Evolutionary conservation across 2,329 filamentous ascomycete genomes (phyloP).

Genomic region (Cordyceps tenuipes): DNA sequence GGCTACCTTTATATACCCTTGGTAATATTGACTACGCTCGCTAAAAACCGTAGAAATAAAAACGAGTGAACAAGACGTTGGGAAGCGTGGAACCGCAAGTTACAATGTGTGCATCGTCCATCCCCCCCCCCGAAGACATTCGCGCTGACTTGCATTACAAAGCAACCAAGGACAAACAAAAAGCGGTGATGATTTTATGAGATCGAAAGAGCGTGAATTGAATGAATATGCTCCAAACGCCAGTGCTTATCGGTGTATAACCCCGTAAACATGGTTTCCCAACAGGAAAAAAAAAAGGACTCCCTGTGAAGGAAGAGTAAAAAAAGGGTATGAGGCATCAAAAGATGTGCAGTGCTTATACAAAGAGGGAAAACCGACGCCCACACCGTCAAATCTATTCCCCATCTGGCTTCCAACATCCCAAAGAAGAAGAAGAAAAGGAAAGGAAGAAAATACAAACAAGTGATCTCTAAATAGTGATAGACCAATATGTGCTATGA

Average conservation of each 20-base stretch:
- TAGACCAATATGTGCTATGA: slow-evolving; percentile 2
- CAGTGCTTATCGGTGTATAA: slow-evolving; percentile 11
- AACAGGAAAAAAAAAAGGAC: slow-evolving; percentile 10
- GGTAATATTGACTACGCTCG: no score
- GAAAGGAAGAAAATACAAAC: slow-evolving; percentile 2
- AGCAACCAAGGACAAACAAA: neutral
- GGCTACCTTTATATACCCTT: no score
- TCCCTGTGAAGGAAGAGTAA: neutral
- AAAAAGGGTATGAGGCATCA: slow-evolving; percentile 9
- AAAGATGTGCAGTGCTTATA: neutral
- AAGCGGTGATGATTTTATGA: neutral
- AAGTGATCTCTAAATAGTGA: slow-evolving; percentile 14
- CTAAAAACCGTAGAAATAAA: no score
- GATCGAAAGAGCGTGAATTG: slow-evolving; percentile 6
- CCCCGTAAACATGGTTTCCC: slow-evolving; percentile 9
- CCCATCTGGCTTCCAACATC: neutral
- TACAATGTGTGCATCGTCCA: neutral
- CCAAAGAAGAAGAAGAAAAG: neutral
- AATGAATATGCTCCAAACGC: slow-evolving; percentile 9
- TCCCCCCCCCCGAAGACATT: neutral
- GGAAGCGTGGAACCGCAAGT: neutral
- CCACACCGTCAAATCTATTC: neutral
- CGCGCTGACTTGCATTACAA: neutral
- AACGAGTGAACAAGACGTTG: no score
- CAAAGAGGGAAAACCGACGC: neutral